Conservation (phyloP, 495 filamentous ascomycete genomes). For the Lepraria neglecta region DNA sequence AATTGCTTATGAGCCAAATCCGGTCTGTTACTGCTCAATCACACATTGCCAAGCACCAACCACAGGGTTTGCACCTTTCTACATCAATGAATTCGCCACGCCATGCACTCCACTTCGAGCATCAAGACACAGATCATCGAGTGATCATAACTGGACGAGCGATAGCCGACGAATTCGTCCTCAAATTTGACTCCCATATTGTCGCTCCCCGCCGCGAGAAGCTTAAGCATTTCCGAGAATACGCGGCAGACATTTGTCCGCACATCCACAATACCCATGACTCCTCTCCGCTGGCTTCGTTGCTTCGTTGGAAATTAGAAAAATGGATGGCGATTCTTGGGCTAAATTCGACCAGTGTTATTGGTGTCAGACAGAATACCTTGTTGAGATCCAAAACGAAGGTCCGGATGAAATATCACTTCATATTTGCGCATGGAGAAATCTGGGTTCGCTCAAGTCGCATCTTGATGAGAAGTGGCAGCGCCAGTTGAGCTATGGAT, state of each 20-base stretch:
- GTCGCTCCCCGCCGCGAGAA: not conserved
- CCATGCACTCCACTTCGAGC: not conserved
- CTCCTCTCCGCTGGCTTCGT: not conserved
- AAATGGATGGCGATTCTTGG: not conserved
- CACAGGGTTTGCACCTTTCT: not conserved
- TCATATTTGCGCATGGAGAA: not conserved
- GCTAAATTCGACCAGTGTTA: not conserved
- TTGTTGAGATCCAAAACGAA: not conserved
- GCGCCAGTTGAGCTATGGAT: not conserved
- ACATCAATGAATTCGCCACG: not conserved
- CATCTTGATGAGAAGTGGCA: not conserved
- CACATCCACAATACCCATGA: not conserved
- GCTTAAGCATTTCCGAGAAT: not conserved
- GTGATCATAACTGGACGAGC: not conserved
- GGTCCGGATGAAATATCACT: not conserved
- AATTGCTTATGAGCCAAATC: not conserved
- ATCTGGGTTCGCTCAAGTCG: conserved; percentile 3
- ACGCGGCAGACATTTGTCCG: not conserved
- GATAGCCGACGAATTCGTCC: not conserved
- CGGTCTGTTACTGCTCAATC: not conserved
- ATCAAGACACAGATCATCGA: not conserved
- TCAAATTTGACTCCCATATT: not conserved
- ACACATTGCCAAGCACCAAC: not conserved
- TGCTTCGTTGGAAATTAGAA: not conserved
- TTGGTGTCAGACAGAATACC: not conserved